Conservation (phyloP, 2,329 filamentous ascomycete genomes). For the Colletotrichum australisinense region DNA sequence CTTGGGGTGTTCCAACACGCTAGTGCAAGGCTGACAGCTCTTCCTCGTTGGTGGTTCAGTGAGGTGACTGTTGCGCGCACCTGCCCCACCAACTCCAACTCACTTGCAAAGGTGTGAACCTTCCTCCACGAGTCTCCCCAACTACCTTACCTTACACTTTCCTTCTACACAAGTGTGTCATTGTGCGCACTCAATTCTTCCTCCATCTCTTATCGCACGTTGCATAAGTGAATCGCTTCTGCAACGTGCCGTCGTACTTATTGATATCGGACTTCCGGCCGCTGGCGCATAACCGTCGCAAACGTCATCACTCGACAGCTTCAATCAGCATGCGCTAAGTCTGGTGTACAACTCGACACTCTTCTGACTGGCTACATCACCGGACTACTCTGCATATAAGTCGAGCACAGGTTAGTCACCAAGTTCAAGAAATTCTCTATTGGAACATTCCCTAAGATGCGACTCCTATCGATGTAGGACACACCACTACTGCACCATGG, state of each 20-base stretch:
- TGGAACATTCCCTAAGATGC: background rate
- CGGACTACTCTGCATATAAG: background rate
- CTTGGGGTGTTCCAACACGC: slow-evolving; percentile 10
- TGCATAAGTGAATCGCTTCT: background rate
- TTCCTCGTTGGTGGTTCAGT: slow-evolving; percentile 23
- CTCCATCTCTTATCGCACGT: background rate
- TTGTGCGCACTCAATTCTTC: background rate
- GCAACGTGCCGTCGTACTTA: background rate
- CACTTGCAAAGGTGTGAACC: slow-evolving; percentile 15
- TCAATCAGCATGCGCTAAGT: slow-evolving; percentile 15
- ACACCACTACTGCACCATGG: slow-evolving; percentile 16
- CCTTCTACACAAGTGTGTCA: background rate
- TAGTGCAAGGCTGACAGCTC: slow-evolving; percentile 31
- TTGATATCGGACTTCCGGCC: background rate
- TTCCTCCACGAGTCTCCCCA: background rate
- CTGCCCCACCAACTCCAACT: slow-evolving; percentile 32
- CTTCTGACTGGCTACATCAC: background rate
- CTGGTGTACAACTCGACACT: background rate
- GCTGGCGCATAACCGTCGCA: slow-evolving; percentile 19
- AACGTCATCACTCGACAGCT: slow-evolving; percentile 24
- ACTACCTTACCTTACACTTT: background rate
- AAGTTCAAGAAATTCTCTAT: background rate
- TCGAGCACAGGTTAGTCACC: background rate
- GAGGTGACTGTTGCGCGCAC: background rate
- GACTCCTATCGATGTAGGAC: slow-evolving; percentile 7